A percentile compares a stretch with the other conserved stretches of the same genome.
These are phyloP conservation scores for Phytophthora syringae DNA, from an alignment of 352 stramenopile species.

Conservation along the genomic window DNA sequence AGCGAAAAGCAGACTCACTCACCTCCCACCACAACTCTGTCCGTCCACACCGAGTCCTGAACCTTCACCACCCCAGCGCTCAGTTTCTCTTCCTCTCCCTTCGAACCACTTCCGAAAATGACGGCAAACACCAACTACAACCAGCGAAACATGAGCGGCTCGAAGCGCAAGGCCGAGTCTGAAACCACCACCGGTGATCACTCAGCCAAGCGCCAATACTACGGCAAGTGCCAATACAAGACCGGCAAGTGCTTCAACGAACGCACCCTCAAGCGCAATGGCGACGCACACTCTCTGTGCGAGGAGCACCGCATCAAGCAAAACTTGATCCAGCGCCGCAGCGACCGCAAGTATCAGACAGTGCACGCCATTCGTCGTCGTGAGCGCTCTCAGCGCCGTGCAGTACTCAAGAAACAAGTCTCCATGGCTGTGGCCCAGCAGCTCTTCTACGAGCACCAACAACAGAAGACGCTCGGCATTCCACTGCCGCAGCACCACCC, in stretches of 20 bases:
- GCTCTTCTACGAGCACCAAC: conserved; percentile 83
- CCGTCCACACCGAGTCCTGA: conserved; percentile 10
- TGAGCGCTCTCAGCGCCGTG: conserved; percentile 78
- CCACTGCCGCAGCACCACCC: conserved; percentile 41
- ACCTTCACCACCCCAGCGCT: conserved; percentile 13
- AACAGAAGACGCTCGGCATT: conserved; percentile 71
- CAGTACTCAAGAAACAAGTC: conserved; percentile 84
- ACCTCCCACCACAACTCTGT: conserved; percentile 12
- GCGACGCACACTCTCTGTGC: conserved; percentile 80
- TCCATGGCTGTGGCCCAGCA: conserved; percentile 82
- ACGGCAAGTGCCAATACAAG: conserved; percentile 89
- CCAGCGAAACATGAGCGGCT: conserved; percentile 12
- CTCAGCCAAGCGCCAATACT: conserved; percentile 45
- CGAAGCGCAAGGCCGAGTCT: conserved; percentile 27
- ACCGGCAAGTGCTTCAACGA: conserved; percentile 91
- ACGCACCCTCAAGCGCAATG: conserved; percentile 85
- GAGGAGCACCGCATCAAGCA: conserved; percentile 88
- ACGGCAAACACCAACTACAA: conserved; percentile 34
- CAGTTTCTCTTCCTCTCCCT: conserved; percentile 27
- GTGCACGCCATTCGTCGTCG: conserved; percentile 80
- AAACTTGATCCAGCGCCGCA: conserved; percentile 86
- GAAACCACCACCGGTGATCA: conserved; percentile 14
- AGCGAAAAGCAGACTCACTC: conserved; percentile 37
- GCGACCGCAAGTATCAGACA: conserved; percentile 88
- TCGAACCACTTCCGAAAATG: conserved; percentile 43